These are phyloP conservation scores for Yarrowia sp. DNA, from an alignment of 805 yeast genomes.

Conservation along the genomic window DNA sequence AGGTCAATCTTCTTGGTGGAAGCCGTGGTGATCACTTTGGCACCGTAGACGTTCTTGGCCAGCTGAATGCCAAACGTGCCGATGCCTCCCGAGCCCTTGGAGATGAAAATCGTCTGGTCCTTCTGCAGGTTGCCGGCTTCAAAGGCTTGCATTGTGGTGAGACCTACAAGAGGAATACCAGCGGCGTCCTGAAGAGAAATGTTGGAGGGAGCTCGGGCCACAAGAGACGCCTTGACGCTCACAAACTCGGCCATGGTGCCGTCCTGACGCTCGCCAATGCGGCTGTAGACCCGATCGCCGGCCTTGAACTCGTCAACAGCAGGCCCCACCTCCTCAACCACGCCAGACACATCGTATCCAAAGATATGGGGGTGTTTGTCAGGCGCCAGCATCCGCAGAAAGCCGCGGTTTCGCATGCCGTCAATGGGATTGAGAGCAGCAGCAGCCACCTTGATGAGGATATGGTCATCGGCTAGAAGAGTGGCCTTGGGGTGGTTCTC, in stretches of 20 bases:
- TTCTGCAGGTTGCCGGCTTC: constrained; percentile 28
- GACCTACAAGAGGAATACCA: constrained; percentile 42
- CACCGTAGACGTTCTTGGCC: constrained; percentile 43
- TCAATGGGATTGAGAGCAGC: constrained; percentile 46
- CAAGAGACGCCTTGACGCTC: constrained; percentile 30
- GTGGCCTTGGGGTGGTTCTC: neutral
- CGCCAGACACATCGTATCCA: constrained; percentile 46
- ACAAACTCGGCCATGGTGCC: constrained; percentile 43
- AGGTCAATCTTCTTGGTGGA: constrained; percentile 42
- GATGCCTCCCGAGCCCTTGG: constrained; percentile 41
- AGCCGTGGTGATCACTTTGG: constrained; percentile 42
- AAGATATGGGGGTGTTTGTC: constrained; percentile 41
- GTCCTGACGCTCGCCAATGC: constrained; percentile 23
- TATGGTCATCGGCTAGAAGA: constrained; percentile 7
- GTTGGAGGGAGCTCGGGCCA: constrained; percentile 42
- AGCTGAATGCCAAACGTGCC: constrained; percentile 43
- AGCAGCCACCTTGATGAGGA: constrained; percentile 43
- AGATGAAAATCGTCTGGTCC: constrained; percentile 42
- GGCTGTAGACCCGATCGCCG: constrained; percentile 43
- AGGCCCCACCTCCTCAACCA: constrained; percentile 44
- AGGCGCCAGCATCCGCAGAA: constrained; percentile 26
- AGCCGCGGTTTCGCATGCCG: constrained; percentile 41
- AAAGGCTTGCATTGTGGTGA: constrained; percentile 42
- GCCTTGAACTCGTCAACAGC: constrained; percentile 40
- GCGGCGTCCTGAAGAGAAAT: constrained; percentile 43